A percentile compares a stretch with the other conserved stretches of the same genome.
These are phyloP conservation scores for Melaleuca quinquenervia DNA, from an alignment of 345 rosid species.

Conservation along the genomic window DNA sequence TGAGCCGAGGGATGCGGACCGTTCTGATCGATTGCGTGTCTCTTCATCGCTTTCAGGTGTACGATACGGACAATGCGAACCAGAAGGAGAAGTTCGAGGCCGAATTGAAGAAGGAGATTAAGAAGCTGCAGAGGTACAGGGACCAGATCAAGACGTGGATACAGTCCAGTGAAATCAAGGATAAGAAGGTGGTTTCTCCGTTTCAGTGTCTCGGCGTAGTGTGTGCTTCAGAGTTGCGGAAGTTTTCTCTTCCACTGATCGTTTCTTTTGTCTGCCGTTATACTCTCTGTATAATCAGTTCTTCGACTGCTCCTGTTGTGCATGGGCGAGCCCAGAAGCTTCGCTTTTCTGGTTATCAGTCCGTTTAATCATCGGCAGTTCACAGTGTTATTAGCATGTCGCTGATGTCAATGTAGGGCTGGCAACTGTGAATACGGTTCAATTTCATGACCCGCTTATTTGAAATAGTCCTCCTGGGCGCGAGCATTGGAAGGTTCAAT, in stretches of 20 bases:
- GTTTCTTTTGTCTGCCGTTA: neutral
- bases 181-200: constrained; percentile 54
- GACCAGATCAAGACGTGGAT: constrained; percentile 99
- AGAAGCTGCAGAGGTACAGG: constrained; percentile 94
- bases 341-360: neutral
- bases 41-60: constrained; percentile 35
- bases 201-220: neutral
- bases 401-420: neutral
- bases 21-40: neutral
- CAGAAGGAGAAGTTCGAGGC: constrained; percentile 98
- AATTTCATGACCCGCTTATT: neutral
- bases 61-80: constrained; percentile 91
- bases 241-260: neutral
- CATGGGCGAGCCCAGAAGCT: neutral
- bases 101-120: constrained; percentile 95
- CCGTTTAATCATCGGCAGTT: neutral
- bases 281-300: neutral
- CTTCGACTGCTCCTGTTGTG: neutral
- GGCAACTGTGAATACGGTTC: neutral
- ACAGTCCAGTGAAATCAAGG: constrained; percentile 95
- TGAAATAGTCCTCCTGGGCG: neutral
- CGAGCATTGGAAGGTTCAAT: neutral
- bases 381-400: neutral
- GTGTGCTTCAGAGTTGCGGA: neutral
- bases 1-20: neutral